Evolutionary conservation across 73 alveolate species (phyloP), one percentile per base, ranked within the genome.

Genomic region (Paramecium tetraurelia): DNA sequence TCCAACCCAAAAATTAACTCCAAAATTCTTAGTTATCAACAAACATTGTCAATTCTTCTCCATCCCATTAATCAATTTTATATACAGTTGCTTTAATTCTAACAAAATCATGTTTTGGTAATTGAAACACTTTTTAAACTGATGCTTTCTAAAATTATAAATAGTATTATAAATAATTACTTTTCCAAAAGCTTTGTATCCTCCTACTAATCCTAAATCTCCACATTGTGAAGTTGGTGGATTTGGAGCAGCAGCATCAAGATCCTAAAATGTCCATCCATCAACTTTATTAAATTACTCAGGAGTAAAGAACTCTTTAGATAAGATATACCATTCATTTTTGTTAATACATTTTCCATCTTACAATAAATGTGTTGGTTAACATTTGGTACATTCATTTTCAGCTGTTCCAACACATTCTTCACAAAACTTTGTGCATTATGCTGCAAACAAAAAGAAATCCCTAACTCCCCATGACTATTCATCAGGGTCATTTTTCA

Each of bases 11-110:
- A 46, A 41, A 44, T 5, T 80, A 40, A 41, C 57, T 41, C 70
- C 70, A 80, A 44, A 80, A 31, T 31, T 31, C 72, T n/a, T 80
- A 43, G 8, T 80, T 48, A 80, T 80, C 90, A 41, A 48, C 90
- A 31, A 41, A 44, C 46, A 80, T 43, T 5, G 72, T 80, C 18
- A 40, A 80, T 44, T 80, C 90, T 46, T 80, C 90, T 24, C 90
- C 90, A 80, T 80, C 90, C 90, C 90, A 80, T 31, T 31, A 16
- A 48, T 80, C 90, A 18, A 80, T 43, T 80, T 80, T 80, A 80
- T 43, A 80, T 0, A 80, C 70, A 16, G 70, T 48, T 44, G 57
- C 46, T 44, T 80, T 44, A 11, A 80, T 80, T 44, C 90, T 80
- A 20, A 80, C 12, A 24, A 22, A 24, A 24, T 80, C 76, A 80